Conservation (phyloP, 306 rosid genomes). For the Citrullus colocynthis region DNA sequence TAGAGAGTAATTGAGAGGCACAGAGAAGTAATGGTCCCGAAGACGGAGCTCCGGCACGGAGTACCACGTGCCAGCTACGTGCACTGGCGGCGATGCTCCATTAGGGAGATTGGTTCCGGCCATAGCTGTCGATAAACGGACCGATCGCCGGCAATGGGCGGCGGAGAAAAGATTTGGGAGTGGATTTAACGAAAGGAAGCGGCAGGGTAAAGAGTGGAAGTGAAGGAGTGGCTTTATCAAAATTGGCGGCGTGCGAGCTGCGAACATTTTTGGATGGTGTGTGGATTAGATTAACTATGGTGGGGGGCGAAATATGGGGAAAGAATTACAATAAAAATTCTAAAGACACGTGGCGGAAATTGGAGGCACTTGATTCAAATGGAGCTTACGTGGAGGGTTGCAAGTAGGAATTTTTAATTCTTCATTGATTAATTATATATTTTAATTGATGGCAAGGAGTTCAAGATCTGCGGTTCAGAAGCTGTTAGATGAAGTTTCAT, state of each 20-base stretch:
- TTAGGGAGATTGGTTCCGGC: not conserved
- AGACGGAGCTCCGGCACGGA: conserved; percentile 79
- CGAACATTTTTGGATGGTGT: conserved; percentile 16
- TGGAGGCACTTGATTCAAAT: not conserved
- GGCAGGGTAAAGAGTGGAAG: not conserved
- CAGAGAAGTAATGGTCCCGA: conserved; percentile 63
- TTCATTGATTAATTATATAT: not conserved
- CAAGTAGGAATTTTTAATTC: not conserved
- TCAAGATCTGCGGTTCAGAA: not conserved
- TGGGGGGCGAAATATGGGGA: not conserved
- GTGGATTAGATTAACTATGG: not conserved
- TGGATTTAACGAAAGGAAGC: conserved; percentile 10
- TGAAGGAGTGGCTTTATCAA: not conserved
- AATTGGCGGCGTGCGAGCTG: conserved; percentile 25
- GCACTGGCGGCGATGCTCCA: conserved; percentile 29
- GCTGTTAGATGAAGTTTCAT: not conserved
- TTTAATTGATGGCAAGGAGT: not conserved
- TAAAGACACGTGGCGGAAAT: not conserved
- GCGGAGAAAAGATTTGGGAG: conserved; percentile 9
- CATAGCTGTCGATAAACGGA: conserved; percentile 21
- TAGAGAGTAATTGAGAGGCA: conserved; percentile 59
- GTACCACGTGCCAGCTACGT: conserved; percentile 51
- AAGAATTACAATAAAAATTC: not conserved
- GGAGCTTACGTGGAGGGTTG: not conserved
- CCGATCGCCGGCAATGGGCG: conserved; percentile 11